Base-by-base conservation (phyloP, 2,329 filamentous ascomycete species). In the Penicillium sp. region DNA sequence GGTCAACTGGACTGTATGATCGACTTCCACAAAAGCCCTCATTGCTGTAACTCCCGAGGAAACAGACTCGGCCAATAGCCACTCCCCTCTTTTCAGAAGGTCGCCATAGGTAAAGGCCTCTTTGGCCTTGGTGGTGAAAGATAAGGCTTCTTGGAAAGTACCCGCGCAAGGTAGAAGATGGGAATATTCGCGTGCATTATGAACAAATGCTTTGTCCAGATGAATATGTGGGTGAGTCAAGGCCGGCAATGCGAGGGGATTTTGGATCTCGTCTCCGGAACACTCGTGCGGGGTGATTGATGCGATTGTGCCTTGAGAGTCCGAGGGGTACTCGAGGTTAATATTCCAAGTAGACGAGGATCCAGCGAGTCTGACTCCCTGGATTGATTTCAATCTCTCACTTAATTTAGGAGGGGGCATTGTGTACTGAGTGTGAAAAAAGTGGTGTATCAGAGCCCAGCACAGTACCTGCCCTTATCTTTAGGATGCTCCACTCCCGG, bases 221-320 rank as follows among this genome's bases (percentile, higher is more conserved):
- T 90, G 88, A 49, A 90, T 83, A 61, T 90, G 88, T 7, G 88
- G 86, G 66, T 90, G 88, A 61, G 86, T 89, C 3, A 90, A 78
- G 8, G 81, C 79, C 3, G 85, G 84, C 48, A 84, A 69, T 5
- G 73, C 67, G 26, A 73, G 66, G 5, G 69, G 66, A 26, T 58
- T 43, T n/a, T 47, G 35, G 52, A 53, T 35, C 31, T 22, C 29
- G 51, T 44, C 20, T 51, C 33, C 40, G 26, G 44, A 41, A 35
- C 8, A 15, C 18, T 60, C 56, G 52, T 68, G 56, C 48, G 66
- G 65, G 59, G 63, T 64, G 51, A 72, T 62, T 23, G 65, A 67
- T 9, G 52, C 53, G 55, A 75, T 69, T 7, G 29, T 51, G 12
- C 67, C 67, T 7, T 56, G 45, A 31, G 55, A 47, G 11, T 51